Conservation (phyloP, 1,139 yeast species). For the Debaryomyces udenii region DNA sequence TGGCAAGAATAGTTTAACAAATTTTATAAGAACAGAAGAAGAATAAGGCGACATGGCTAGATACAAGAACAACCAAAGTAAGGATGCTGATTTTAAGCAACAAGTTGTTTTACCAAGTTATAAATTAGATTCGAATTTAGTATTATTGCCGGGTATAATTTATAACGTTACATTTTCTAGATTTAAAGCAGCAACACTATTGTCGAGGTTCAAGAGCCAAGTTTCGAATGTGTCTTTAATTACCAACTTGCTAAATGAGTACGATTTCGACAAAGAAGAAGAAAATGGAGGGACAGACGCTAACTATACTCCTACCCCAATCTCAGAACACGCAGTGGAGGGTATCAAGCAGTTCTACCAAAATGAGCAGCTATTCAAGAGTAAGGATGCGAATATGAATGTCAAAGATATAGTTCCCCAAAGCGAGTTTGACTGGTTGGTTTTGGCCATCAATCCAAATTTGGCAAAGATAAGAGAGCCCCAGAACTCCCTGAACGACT, state of each 20-base stretch:
- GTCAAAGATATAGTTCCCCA: constrained; percentile 16
- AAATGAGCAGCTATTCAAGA: constrained; percentile 22
- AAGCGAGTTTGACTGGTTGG: constrained; percentile 40
- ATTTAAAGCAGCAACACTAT: constrained; percentile 51
- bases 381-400: constrained; percentile 4
- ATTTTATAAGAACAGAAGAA: not conserved
- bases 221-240: constrained; percentile 34
- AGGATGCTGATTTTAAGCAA: constrained; percentile 13
- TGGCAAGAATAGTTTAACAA: constrained; percentile 4
- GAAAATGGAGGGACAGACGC: constrained; percentile 20
- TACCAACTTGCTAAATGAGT: constrained; percentile 36
- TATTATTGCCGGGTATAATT: constrained; percentile 62
- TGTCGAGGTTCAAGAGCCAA: constrained; percentile 40
- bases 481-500: constrained; percentile 15
- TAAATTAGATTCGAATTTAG: constrained; percentile 48
- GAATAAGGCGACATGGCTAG: constrained; percentile 10
- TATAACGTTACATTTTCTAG: constrained; percentile 57
- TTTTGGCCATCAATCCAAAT: constrained; percentile 47
- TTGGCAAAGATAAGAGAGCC: constrained; percentile 37
- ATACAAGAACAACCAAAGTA: constrained; percentile 7
- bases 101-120: constrained; percentile 42
- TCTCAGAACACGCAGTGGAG: constrained; percentile 39
- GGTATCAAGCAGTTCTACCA: constrained; percentile 38
- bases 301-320: constrained; percentile 23
- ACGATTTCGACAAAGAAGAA: constrained; percentile 31